Conservation (phyloP, 2,329 filamentous ascomycete genomes). For the Hymenoscyphus salicellus region DNA sequence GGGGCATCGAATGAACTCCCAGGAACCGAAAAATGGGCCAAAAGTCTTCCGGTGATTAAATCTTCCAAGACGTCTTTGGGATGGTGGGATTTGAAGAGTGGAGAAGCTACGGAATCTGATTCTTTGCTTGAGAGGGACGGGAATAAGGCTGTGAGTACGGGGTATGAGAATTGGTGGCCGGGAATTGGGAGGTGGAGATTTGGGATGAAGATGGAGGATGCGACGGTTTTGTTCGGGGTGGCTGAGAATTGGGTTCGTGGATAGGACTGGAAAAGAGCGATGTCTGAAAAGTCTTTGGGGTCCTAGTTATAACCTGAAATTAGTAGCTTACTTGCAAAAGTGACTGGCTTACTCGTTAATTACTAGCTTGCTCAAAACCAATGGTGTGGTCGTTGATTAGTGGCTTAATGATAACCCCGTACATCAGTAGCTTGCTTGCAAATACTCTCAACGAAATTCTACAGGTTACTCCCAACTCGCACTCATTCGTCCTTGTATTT, state of each 20-base stretch:
- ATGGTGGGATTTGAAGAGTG: constrained; percentile 48
- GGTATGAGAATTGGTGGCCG: constrained; percentile 47
- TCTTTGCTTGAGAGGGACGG: not conserved
- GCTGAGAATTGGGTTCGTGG: not conserved
- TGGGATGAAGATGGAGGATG: constrained; percentile 35
- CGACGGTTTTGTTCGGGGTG: constrained; percentile 30
- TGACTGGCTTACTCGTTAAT: too few relatives aligned
- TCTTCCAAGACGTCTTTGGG: constrained; percentile 39
- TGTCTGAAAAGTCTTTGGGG: too few relatives aligned
- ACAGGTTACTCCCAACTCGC: too few relatives aligned
- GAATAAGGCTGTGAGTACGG: constrained; percentile 8
- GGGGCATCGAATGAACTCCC: constrained; percentile 43
- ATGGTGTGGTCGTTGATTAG: too few relatives aligned
- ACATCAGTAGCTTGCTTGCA: too few relatives aligned
- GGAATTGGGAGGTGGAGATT: constrained; percentile 45
- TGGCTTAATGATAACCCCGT: too few relatives aligned
- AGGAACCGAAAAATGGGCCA: constrained; percentile 48
- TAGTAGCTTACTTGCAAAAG: too few relatives aligned
- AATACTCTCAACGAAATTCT: too few relatives aligned
- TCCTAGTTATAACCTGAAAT: too few relatives aligned
- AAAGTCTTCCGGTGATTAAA: constrained; percentile 36
- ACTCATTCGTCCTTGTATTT: too few relatives aligned
- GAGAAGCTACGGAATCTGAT: constrained; percentile 19
- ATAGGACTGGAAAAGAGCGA: too few relatives aligned
- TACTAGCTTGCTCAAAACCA: too few relatives aligned